phyloP scores from a whole-genome alignment of 2,329 filamentous ascomycete species.

The Aspergillus spinulosporus region DNA sequence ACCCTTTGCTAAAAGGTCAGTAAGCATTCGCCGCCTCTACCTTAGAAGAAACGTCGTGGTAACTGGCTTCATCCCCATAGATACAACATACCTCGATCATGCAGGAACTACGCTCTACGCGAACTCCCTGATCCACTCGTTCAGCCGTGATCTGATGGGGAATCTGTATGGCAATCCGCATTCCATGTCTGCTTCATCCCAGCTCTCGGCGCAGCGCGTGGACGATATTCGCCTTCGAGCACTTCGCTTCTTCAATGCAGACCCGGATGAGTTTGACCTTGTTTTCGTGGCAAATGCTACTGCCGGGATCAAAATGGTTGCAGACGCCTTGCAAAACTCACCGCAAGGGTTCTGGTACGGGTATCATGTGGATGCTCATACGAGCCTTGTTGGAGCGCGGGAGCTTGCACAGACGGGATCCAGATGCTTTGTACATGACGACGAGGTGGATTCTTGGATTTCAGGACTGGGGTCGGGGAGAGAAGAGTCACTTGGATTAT shows the following conservation, averaged over 20 bases:
- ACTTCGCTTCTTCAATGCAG: slow-evolving; percentile 76
- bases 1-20: slow-evolving; percentile 47
- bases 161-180: slow-evolving; percentile 90
- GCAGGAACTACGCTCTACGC: slow-evolving; percentile 85
- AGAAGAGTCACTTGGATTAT: slow-evolving; percentile 46
- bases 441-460: slow-evolving; percentile 67
- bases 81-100: slow-evolving; percentile 84
- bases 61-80: slow-evolving; percentile 45
- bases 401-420: slow-evolving; percentile 65
- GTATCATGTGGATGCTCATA: slow-evolving; percentile 84
- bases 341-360: slow-evolving; percentile 72
- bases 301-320: slow-evolving; percentile 82
- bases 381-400: slow-evolving; percentile 78
- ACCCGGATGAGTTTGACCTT: slow-evolving; percentile 78
- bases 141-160: slow-evolving; percentile 73
- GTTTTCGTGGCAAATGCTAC: slow-evolving; percentile 93
- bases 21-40: neutral
- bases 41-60: neutral
- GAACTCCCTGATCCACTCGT: slow-evolving; percentile 76
- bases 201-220: slow-evolving; percentile 70
- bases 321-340: slow-evolving; percentile 70
- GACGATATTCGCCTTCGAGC: slow-evolving; percentile 73
- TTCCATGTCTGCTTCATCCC: slow-evolving; percentile 78
- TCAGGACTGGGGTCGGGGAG: slow-evolving; percentile 30
- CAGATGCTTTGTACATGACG: slow-evolving; percentile 65